Percentiles rank a stretch among this genome's conserved stretches.
phyloP scores from a whole-genome alignment of 2,329 filamentous ascomycete species.

The Cladosporium halotolerans region DNA sequence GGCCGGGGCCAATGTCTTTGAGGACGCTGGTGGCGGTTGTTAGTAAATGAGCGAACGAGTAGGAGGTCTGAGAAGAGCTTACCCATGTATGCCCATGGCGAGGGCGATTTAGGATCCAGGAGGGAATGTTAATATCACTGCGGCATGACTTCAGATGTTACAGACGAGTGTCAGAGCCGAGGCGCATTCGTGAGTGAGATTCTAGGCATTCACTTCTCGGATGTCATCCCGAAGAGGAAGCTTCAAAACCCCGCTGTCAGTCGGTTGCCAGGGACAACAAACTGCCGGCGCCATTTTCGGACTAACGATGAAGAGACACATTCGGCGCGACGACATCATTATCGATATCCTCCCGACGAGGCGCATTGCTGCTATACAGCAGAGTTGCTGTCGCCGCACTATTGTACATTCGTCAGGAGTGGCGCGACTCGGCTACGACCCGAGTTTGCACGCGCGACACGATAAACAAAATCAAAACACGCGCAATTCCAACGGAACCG shows the following conservation, averaged over 20 bases:
- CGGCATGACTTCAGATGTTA: not conserved
- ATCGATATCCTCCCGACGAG: not conserved
- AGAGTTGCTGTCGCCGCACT: not conserved
- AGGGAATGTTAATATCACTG: not conserved
- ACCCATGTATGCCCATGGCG: slow-evolving; percentile 27
- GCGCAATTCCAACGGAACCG: not conserved
- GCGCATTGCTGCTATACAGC: not conserved
- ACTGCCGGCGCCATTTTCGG: not conserved
- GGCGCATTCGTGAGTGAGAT: too few relatives aligned
- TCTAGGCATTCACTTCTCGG: not conserved
- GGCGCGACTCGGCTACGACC: not conserved
- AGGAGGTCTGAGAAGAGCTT: not conserved
- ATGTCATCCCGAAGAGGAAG: not conserved
- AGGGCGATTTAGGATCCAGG: not conserved
- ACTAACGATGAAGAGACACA: too few relatives aligned
- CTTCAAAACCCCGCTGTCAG: not conserved
- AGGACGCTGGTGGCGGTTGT: slow-evolving; percentile 56
- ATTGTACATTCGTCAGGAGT: not conserved
- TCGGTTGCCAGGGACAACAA: not conserved
- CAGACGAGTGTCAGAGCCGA: not conserved
- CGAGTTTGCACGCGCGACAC: not conserved
- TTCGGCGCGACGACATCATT: not conserved
- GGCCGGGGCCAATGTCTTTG: slow-evolving; percentile 75
- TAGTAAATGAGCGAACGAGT: not conserved
- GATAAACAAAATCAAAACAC: not conserved